Evolutionary conservation across 768 basidiomycete genomes (phyloP).

Genomic region (Fistulinella prunicolor): DNA sequence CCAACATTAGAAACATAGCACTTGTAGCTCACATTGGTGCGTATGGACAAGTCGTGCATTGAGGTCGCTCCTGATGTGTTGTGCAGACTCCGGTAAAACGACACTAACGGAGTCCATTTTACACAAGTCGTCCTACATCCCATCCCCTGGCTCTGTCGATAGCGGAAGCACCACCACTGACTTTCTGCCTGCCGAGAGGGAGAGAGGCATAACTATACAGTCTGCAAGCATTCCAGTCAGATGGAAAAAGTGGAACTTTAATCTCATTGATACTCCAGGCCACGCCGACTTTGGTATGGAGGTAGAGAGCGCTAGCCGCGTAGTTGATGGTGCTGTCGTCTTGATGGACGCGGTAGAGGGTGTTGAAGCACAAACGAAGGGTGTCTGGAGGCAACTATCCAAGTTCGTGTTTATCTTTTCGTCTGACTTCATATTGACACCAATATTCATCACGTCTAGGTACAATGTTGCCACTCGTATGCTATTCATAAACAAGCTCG

Average conservation of each 20-base stretch:
- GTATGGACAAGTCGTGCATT: conserved; percentile 14
- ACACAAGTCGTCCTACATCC: conserved; percentile 68
- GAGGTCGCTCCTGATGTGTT: conserved; percentile 6
- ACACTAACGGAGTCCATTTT: conserved; percentile 87
- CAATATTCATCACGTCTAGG: conserved; percentile 36
- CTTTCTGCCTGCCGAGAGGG: conserved; percentile 85
- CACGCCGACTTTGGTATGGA: conserved; percentile 98
- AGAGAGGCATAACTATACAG: conserved; percentile 89
- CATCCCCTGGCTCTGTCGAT: conserved; percentile 78
- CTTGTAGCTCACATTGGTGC: conserved; percentile 87
- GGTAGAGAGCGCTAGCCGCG: conserved; percentile 88
- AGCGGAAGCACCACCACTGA: conserved; percentile 90
- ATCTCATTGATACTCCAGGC: conserved; percentile 87
- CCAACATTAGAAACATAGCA: conserved; percentile 70
- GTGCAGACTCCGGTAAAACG: conserved; percentile 82
- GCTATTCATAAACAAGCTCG: conserved; percentile 85
- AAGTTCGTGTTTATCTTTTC: conserved; percentile 49
- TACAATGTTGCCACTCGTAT: conserved; percentile 78
- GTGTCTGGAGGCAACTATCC: conserved; percentile 85
- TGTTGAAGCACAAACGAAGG: conserved; percentile 86
- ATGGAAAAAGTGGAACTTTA: conserved; percentile 84
- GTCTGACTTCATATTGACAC: neutral
- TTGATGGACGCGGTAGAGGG: conserved; percentile 89
- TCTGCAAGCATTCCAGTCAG: conserved; percentile 87
- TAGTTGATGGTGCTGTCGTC: conserved; percentile 87